Conservation (phyloP, 2,329 filamentous ascomycete species). For the Xylaria arbuscula region DNA sequence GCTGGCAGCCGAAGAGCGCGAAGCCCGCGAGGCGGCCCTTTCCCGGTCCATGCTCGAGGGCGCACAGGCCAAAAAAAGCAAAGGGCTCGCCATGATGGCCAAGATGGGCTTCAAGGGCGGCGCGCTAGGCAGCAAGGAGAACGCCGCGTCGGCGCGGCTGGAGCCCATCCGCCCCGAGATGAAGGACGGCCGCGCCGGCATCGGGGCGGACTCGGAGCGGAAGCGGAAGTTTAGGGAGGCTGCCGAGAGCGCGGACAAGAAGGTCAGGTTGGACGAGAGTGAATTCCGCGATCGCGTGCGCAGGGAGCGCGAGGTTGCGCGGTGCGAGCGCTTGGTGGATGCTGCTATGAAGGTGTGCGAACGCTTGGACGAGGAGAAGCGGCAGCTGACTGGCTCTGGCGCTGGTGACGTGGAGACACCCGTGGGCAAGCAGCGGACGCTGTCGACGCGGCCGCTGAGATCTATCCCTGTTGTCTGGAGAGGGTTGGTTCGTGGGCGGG, state of each 20-base stretch:
- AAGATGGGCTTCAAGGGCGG: slow-evolving; percentile 91
- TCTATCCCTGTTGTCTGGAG: slow-evolving; percentile 84
- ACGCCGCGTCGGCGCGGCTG: slow-evolving; percentile 46
- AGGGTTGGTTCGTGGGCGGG: slow-evolving; percentile 74
- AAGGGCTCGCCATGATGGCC: slow-evolving; percentile 96
- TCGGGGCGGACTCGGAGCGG: slow-evolving; percentile 84
- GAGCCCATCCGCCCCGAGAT: slow-evolving; percentile 82
- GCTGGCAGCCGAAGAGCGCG: slow-evolving; percentile 77
- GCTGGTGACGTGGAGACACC: slow-evolving; percentile 3
- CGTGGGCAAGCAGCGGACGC: slow-evolving; percentile 51
- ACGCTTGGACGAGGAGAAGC: slow-evolving; percentile 71
- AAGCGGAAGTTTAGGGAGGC: slow-evolving; percentile 80
- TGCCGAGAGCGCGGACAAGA: slow-evolving; percentile 68
- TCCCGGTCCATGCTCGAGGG: slow-evolving; percentile 74
- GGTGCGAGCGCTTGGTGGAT: slow-evolving; percentile 75
- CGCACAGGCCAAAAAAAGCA: slow-evolving; percentile 71
- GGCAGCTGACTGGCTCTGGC: slow-evolving; percentile 26
- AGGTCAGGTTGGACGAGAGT: slow-evolving; percentile 70
- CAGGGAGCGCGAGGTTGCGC: slow-evolving; percentile 74
- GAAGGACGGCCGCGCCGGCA: slow-evolving; percentile 83
- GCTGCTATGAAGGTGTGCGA: slow-evolving; percentile 88
- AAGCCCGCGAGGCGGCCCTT: slow-evolving; percentile 79
- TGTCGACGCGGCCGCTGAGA: slow-evolving; percentile 65
- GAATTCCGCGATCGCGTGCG: slow-evolving; percentile 80
- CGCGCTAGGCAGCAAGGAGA: slow-evolving; percentile 73